Percentiles rank a stretch among this genome's conserved stretches.
phyloP scores from a whole-genome alignment of 495 filamentous ascomycete genomes.

The Lasiosphaeriaceae sp. region DNA sequence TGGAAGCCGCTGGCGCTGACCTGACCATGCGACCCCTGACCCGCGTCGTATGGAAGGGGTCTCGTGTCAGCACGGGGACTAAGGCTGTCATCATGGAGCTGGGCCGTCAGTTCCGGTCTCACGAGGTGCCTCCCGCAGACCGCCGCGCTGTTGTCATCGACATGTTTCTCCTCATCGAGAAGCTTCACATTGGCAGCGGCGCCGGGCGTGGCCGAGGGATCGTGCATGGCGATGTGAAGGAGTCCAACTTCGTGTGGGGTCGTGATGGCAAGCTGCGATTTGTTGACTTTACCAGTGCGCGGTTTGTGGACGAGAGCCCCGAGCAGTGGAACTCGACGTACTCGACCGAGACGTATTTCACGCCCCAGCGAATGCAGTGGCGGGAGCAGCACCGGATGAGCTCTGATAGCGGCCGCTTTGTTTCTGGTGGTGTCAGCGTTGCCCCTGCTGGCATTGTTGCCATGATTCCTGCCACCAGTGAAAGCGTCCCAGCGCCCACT shows the following conservation, averaged over 20 bases:
- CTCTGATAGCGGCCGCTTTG: not conserved
- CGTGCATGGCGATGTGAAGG: constrained; percentile 88
- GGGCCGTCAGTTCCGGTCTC: constrained; percentile 5
- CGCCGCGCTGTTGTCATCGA: constrained; percentile 4
- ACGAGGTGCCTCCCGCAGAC: constrained; percentile 1
- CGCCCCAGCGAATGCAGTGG: constrained; percentile 7
- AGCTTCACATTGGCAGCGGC: constrained; percentile 58
- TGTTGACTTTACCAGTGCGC: constrained; percentile 8
- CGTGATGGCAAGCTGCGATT: constrained; percentile 37
- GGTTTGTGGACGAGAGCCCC: constrained; percentile 8
- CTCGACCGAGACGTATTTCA: constrained; percentile 9
- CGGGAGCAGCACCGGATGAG: not conserved
- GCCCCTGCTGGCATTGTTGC: not conserved
- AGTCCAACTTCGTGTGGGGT: constrained; percentile 90
- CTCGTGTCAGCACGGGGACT: constrained; percentile 1
- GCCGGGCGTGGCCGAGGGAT: constrained; percentile 38
- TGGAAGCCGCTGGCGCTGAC: constrained; percentile 13
- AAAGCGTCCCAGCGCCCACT: constrained; percentile 4
- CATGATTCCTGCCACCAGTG: too few relatives aligned
- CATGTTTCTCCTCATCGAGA: constrained; percentile 14
- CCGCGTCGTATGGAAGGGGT: constrained; percentile 11
- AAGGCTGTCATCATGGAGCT: constrained; percentile 17
- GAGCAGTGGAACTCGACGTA: constrained; percentile 5
- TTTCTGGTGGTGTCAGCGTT: not conserved
- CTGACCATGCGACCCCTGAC: constrained; percentile 10